Conservation (phyloP, 176 grass and related monocot species). For the Metroxylon sagu region DNA sequence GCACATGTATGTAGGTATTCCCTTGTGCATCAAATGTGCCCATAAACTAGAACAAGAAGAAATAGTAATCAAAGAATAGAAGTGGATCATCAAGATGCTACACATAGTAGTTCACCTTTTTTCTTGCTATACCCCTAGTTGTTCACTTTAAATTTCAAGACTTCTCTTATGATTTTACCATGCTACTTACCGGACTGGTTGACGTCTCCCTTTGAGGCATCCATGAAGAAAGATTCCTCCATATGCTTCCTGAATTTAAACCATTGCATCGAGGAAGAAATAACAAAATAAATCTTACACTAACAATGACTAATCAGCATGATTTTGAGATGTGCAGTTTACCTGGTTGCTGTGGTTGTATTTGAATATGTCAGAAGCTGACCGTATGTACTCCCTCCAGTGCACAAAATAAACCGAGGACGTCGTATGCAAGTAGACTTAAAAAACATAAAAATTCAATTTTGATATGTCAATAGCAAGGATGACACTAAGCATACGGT, state of each 20-base stretch:
- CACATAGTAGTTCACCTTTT: no score
- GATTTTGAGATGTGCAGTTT: neutral
- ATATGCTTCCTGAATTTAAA: slow-evolving; percentile 64
- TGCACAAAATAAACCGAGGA: slow-evolving; percentile 91
- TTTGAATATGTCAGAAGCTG: slow-evolving; percentile 78
- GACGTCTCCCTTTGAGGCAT: slow-evolving; percentile 51
- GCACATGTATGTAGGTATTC: no score
- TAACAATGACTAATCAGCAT: slow-evolving; percentile 5
- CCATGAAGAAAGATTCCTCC: slow-evolving; percentile 90
- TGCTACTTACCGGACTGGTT: slow-evolving; percentile 44
- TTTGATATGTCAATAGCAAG: slow-evolving; percentile 12
- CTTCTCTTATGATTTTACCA: no score
- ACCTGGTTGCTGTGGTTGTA: slow-evolving; percentile 47
- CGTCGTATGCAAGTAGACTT: slow-evolving; percentile 72
- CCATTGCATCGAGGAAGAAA: slow-evolving; percentile 24
- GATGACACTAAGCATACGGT: neutral
- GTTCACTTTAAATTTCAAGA: no score
- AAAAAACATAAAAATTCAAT: slow-evolving; percentile 23
- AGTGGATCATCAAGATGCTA: no score
- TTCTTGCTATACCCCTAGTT: no score
- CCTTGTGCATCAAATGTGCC: no score
- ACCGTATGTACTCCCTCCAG: slow-evolving; percentile 81
- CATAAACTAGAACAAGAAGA: no score
- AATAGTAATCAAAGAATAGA: no score
- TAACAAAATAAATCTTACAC: no score